Evolutionary conservation across 306 rosid species (phyloP).

Genomic region (Prunus davidiana): DNA sequence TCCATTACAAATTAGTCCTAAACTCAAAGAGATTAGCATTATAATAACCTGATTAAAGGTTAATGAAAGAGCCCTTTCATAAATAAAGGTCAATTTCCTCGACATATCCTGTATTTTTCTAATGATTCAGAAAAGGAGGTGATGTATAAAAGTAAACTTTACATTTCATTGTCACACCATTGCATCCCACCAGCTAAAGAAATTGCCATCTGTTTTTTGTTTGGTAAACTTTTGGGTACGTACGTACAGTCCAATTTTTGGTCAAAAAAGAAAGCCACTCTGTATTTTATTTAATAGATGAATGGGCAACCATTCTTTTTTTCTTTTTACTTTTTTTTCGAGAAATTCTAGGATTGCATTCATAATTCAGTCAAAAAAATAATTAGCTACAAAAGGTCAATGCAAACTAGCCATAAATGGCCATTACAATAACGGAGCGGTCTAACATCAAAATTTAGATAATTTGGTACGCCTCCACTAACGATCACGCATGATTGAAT

Average conservation of each 20-base stretch:
- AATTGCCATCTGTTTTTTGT: background rate
- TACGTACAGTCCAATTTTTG: background rate
- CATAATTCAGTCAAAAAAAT: rapidly evolving
- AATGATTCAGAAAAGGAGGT: background rate
- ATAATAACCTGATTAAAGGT: background rate
- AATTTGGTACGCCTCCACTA: rapidly evolving
- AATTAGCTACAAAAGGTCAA: no score
- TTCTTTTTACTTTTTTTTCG: no score
- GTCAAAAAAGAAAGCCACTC: background rate
- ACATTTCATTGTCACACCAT: background rate
- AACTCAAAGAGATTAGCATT: background rate
- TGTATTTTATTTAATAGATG: background rate
- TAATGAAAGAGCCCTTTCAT: background rate
- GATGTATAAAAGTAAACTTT: background rate
- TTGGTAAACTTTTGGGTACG: background rate
- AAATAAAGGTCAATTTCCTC: background rate
- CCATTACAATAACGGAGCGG: no score
- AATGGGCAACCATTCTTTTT: background rate
- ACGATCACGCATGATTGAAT: no score
- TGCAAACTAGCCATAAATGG: no score
- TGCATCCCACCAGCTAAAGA: background rate
- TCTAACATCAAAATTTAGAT: no score
- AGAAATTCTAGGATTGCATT: no score
- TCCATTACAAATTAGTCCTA: background rate
- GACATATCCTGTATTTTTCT: background rate